phyloP scores from a whole-genome alignment of 768 basidiomycete species.

The Solioccasus polychromus region DNA sequence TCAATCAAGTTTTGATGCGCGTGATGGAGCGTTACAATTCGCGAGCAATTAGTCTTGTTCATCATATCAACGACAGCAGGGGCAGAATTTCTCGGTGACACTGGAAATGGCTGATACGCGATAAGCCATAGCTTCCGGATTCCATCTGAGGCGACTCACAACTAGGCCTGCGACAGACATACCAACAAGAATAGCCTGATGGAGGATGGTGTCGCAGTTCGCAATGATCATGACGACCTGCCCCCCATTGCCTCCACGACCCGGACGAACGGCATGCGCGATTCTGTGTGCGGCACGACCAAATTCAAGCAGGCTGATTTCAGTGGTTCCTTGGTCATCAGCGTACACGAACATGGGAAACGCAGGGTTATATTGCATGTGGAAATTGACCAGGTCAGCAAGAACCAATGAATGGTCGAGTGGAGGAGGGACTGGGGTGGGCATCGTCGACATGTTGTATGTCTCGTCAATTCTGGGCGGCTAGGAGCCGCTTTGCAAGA shows the following conservation, averaged over 20 bases:
- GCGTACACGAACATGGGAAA: conserved; percentile 16
- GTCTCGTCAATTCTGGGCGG: too few relatives aligned
- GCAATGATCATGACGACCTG: conserved; percentile 34
- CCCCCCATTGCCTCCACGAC: conserved; percentile 17
- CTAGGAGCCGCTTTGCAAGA: too few relatives aligned
- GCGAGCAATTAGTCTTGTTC: conserved; percentile 15
- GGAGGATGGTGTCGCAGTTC: conserved; percentile 27
- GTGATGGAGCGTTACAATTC: conserved; percentile 11
- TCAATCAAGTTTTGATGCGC: conserved; percentile 12
- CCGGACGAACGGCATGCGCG: conserved; percentile 24
- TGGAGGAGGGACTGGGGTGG: conserved; percentile 4
- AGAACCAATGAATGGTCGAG: conserved; percentile 18
- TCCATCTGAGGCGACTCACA: conserved; percentile 17
- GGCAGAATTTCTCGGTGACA: conserved; percentile 21
- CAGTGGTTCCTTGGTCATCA: conserved; percentile 9
- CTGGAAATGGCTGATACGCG: conserved; percentile 19
- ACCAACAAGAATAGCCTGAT: conserved; percentile 27
- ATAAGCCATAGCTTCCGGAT: background rate
- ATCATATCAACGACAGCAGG: conserved; percentile 22
- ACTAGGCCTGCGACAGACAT: conserved; percentile 28
- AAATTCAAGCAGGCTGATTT: conserved; percentile 24
- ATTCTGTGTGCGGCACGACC: conserved; percentile 32
- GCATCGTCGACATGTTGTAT: background rate
- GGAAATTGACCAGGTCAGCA: conserved; percentile 23
- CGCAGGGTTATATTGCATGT: conserved; percentile 15